Conservation (phyloP, 306 rosid genomes). For the Ziziphus jujuba region DNA sequence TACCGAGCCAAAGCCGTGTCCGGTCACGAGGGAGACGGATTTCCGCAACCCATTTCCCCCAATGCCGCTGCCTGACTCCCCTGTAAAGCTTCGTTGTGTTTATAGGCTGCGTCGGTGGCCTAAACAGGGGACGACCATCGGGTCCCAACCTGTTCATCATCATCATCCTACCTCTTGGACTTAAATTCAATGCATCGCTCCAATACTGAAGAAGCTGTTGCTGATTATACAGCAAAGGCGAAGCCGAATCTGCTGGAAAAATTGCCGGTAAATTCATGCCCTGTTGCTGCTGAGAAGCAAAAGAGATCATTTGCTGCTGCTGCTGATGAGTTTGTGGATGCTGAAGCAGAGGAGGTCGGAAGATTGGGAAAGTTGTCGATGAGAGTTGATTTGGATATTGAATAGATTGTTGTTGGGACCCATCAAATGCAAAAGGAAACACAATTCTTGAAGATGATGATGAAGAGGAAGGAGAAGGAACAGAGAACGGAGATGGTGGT, state of each 20-base stretch:
- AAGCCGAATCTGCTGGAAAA: constrained; percentile 24
- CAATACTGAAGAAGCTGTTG: constrained; percentile 72
- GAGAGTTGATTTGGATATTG: constrained; percentile 46
- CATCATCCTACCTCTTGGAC: constrained; percentile 68
- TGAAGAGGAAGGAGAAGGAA: constrained; percentile 28
- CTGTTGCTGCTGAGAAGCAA: constrained; percentile 33
- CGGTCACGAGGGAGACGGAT: constrained; percentile 90
- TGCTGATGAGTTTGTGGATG: constrained; percentile 31
- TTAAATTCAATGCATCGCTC: constrained; percentile 71
- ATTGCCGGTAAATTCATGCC: constrained; percentile 39
- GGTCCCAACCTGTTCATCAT: constrained; percentile 63
- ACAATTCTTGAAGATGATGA: constrained; percentile 47
- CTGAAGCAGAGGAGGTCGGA: constrained; percentile 28
- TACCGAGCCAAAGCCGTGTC: constrained; percentile 94
- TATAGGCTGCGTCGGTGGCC: constrained; percentile 57
- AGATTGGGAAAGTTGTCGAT: constrained; percentile 28
- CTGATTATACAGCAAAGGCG: constrained; percentile 40
- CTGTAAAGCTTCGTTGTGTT: constrained; percentile 81
- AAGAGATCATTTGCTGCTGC: constrained; percentile 31
- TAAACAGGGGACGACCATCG: constrained; percentile 43
- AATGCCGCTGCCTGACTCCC: constrained; percentile 96
- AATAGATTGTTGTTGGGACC: constrained; percentile 42
- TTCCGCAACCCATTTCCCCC: constrained; percentile 99
- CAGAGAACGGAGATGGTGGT: constrained; percentile 17
- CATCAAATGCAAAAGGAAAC: constrained; percentile 72